A percentile compares a stretch with the other conserved stretches of the same genome.
These are phyloP conservation scores for Intubia oerlemansii DNA, from an alignment of 2,329 filamentous ascomycete species.

Conservation along the genomic window DNA sequence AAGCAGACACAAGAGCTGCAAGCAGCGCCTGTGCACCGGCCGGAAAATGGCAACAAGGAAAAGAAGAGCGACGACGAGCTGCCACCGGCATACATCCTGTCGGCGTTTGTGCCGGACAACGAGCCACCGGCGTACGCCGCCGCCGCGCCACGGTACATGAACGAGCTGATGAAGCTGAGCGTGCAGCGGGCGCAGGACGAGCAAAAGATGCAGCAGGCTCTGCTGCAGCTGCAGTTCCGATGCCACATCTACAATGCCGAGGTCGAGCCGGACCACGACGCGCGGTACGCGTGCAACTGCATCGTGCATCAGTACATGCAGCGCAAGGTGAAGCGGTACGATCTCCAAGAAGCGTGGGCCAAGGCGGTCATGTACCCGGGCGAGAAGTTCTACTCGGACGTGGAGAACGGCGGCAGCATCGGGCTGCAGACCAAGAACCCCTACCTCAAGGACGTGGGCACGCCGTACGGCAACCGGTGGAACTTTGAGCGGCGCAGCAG, in stretches of 20 bases:
- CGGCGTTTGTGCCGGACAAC: no score
- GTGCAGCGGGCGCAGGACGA: no score
- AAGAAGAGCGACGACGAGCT: no score
- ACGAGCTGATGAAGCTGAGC: no score
- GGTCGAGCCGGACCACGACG: conserved; percentile 23
- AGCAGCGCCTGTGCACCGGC: no score
- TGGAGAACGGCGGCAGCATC: conserved; percentile 1
- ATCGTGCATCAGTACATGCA: conserved; percentile 17
- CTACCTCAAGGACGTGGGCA: not conserved
- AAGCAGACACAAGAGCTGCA: no score
- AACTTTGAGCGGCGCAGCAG: not conserved
- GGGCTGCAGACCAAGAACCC: conserved; percentile 7
- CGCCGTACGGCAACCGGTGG: conserved; percentile 1
- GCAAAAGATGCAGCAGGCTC: conserved; percentile 20
- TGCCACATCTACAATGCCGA: conserved; percentile 22
- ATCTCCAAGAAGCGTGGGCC: conserved; percentile 19
- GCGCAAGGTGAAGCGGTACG: conserved; percentile 15
- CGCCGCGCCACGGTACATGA: no score
- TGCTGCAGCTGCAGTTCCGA: conserved; percentile 18
- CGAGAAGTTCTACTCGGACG: conserved; percentile 10
- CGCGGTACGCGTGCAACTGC: conserved; percentile 18
- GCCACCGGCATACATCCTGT: no score
- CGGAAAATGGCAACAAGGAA: no score
- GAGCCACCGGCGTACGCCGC: no score
- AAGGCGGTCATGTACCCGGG: conserved; percentile 25